These are phyloP conservation scores for Trichoderma aggressivum DNA, from an alignment of 2,329 filamentous ascomycete species.

Conservation along the genomic window DNA sequence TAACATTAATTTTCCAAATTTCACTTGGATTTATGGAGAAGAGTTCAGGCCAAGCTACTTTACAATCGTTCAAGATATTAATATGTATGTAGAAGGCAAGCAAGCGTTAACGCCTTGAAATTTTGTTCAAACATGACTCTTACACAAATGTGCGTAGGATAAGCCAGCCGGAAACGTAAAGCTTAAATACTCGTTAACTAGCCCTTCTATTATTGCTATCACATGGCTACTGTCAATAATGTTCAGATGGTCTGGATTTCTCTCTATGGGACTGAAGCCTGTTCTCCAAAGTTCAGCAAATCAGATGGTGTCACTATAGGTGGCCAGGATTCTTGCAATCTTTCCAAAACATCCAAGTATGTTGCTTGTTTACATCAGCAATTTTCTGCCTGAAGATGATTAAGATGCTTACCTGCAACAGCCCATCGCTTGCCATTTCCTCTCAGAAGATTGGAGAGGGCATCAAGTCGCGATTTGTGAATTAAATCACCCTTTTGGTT, in stretches of 20 bases:
- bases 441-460: too few relatives aligned
- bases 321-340: background rate
- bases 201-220: background rate
- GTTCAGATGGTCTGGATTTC: background rate
- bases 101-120: background rate
- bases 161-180: background rate
- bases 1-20: background rate
- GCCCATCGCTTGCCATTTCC: background rate
- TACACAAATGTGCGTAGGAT: background rate
- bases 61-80: background rate
- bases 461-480: too few relatives aligned
- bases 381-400: background rate
- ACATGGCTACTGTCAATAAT: background rate
- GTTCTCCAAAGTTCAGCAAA: background rate
- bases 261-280: background rate
- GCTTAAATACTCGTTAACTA: background rate
- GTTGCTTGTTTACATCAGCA: background rate
- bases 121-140: background rate
- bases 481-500: background rate
- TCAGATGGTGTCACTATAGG: background rate
- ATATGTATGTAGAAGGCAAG: background rate
- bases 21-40: background rate
- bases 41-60: background rate
- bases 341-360: background rate
- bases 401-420: background rate